Evolutionary conservation across 495 filamentous ascomycete species (phyloP), one percentile per base, ranked within the genome.

Genomic region (Talaromyces adpressus): DNA sequence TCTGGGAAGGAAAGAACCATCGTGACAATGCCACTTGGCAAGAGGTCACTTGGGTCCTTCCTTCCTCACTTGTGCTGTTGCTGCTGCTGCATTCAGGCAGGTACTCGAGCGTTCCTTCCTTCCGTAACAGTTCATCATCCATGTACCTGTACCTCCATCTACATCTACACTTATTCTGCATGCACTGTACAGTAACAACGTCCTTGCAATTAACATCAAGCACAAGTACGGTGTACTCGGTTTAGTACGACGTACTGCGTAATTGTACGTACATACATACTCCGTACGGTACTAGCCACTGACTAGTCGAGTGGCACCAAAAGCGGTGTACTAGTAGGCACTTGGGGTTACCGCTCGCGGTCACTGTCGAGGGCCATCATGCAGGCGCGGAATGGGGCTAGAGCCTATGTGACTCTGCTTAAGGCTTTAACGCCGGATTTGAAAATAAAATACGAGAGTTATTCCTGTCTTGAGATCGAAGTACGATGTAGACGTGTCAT

Each of bases 61-160:
- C 27, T 56, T 56, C 52, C 52, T 27, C 52, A 14, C 12, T 11
- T 56, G 20, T 53, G 18, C 51, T 27, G 20, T 1, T 54, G 20
- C 51, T 54, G 20, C 52, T 54, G 22, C 30, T 36, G 56, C 30
- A n/a, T 58, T 36, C 56, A 32, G 27, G 27, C 56, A 32, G 27
- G 27, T 34, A 32, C 56, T 32, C 56, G n/a, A 18, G 22, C 27
- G 16, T 36, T 58, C 18, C n/a, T 34, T 57, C 54, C 30, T 36
- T 58, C 27, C 56, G 30, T 58, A 32, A 36, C 56, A 52, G 49
- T 27, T 51, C 49, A 53, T 53, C 49, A 53, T n/a, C 23, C 49
- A 53, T 22, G 18, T 9, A 9, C 49, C 18, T 52, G 18, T 52
- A 52, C 18, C 49, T 22, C 23, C 23, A 23, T 53, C 23, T 22